Percentiles rank a stretch among this genome's conserved stretches.
Evolutionary conservation across 2,329 filamentous ascomycete species (phyloP).

Genomic region (Chalaropsis ovoidea): DNA sequence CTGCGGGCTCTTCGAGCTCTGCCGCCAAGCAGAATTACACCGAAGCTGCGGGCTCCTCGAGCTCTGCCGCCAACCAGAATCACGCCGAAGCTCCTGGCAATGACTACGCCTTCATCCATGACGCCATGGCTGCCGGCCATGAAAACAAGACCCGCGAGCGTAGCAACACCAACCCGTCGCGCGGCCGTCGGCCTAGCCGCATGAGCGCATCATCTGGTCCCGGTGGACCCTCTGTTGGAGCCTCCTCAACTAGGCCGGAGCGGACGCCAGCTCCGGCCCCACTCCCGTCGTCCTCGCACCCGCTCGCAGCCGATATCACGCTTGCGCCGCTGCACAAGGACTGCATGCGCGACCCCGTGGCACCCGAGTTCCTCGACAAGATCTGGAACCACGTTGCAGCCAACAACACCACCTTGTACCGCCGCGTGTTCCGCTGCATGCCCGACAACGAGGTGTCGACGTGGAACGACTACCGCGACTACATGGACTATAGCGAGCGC

Average conservation of each 20-base stretch:
- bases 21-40: slow-evolving; percentile 35
- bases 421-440: slow-evolving; percentile 91
- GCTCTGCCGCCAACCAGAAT: background rate
- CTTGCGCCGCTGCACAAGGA: slow-evolving; percentile 69
- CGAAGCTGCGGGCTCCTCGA: slow-evolving; percentile 45
- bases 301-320: slow-evolving; percentile 56
- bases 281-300: slow-evolving; percentile 36
- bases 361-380: slow-evolving; percentile 71
- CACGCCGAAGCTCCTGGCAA: slow-evolving; percentile 50
- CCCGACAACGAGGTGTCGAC: slow-evolving; percentile 88
- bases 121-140: slow-evolving; percentile 53
- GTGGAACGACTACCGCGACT: slow-evolving; percentile 89
- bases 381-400: slow-evolving; percentile 78
- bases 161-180: slow-evolving; percentile 29
- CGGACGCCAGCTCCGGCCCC: slow-evolving; percentile 23
- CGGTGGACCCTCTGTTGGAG: slow-evolving; percentile 27
- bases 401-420: slow-evolving; percentile 93
- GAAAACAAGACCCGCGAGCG: slow-evolving; percentile 33
- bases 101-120: slow-evolving; percentile 52
- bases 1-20: background rate
- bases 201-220: slow-evolving; percentile 18
- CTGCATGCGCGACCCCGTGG: slow-evolving; percentile 87
- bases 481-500: slow-evolving; percentile 61
- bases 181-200: slow-evolving; percentile 19
- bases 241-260: background rate